Evolutionary conservation across 768 basidiomycete species (phyloP).

Genomic region (Phaeotremella fagi): DNA sequence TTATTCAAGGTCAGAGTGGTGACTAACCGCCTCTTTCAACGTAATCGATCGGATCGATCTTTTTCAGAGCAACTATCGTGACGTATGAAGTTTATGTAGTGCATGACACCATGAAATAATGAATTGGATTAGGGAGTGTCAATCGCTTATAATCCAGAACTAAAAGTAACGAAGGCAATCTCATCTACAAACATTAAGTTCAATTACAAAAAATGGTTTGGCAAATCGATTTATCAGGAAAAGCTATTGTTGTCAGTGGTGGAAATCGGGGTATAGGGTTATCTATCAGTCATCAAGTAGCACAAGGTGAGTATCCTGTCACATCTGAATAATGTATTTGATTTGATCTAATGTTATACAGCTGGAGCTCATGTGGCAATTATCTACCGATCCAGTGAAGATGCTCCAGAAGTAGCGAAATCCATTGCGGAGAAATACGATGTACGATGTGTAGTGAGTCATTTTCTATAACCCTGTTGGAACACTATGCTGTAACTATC

Average conservation of each 20-base stretch:
- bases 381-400: slow-evolving; percentile 30
- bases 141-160: too few species aligned
- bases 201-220: slow-evolving; percentile 23
- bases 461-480: not conserved
- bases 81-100: too few species aligned
- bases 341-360: not conserved
- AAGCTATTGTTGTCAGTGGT: slow-evolving; percentile 35
- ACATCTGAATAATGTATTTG: not conserved
- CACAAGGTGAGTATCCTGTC: slow-evolving; percentile 22
- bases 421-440: slow-evolving; percentile 37
- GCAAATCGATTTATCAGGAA: slow-evolving; percentile 36
- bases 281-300: slow-evolving; percentile 24
- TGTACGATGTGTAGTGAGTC: slow-evolving; percentile 32
- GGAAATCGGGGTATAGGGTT: slow-evolving; percentile 37
- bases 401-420: slow-evolving; percentile 37
- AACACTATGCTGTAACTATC: not conserved
- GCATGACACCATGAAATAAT: too few species aligned
- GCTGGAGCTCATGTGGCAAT: slow-evolving; percentile 40
- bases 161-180: too few species aligned
- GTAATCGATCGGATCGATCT: too few species aligned
- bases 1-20: too few species aligned
- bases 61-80: too few species aligned
- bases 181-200: too few species aligned
- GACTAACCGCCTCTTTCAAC: too few species aligned
- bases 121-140: too few species aligned